Evolutionary conservation across 768 basidiomycete genomes (phyloP).

Genomic region (Neoboletus brunneissimus): DNA sequence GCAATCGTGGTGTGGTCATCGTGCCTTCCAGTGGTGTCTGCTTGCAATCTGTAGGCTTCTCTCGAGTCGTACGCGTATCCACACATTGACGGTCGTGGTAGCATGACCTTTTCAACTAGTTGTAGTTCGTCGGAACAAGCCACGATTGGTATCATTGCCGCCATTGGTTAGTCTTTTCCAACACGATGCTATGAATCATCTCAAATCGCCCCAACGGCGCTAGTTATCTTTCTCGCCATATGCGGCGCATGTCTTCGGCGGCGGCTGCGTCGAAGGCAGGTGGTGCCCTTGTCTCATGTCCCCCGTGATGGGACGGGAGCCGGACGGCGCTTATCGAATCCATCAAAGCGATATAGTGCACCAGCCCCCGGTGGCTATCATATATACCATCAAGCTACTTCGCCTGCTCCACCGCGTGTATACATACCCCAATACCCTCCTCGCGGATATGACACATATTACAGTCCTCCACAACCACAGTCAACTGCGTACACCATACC

Average conservation of each 20-base stretch:
- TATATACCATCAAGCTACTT: neutral
- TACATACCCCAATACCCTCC: conserved; percentile 10
- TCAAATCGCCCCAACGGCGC: conserved; percentile 4
- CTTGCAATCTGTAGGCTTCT: conserved; percentile 14
- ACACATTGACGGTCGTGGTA: neutral
- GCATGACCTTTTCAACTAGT: neutral
- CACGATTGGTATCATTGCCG: neutral
- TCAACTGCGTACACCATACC: neutral
- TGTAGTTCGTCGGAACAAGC: neutral
- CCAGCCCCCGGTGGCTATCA: neutral
- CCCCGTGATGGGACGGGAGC: neutral
- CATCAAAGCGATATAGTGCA: neutral
- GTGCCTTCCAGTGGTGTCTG: conserved; percentile 10
- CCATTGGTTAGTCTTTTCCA: conserved; percentile 10
- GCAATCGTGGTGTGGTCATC: neutral
- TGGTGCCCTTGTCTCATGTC: neutral
- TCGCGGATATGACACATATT: neutral
- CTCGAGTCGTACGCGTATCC: neutral
- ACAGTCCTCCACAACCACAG: neutral
- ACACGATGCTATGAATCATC: neutral
- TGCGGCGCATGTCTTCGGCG: neutral
- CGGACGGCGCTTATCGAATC: neutral
- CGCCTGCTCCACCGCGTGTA: neutral
- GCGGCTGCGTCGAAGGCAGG: neutral
- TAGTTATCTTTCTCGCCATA: neutral